Base-by-base conservation (phyloP, 2,329 filamentous ascomycete species). In the Colletotrichum euphorbiae region DNA sequence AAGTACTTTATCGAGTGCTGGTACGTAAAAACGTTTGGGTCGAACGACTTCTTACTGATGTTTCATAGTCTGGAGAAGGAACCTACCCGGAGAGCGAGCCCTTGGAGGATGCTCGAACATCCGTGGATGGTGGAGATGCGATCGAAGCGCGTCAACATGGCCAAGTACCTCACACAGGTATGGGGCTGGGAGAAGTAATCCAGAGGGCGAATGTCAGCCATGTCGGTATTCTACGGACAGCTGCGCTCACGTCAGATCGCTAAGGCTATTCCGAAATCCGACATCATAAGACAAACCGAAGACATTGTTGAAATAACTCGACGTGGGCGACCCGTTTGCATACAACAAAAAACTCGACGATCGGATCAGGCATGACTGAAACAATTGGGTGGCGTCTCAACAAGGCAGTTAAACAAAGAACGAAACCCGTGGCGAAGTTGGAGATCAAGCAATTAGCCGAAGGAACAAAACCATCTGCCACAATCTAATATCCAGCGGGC, bases 1-100 rank as follows among this genome's bases (percentile, higher is more conserved):
- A 99, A 99, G 80, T 98, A 98, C 79, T 99, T 99, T 75, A 98
- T 99, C 74, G 94, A 98, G 82, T 98, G 94, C 88, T 98, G 96
- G 95, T 98, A 88, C 77, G 93, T 90, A 62, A 13, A 21, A 40
- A 13, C 15, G 33, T 12, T 43, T n/a, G 51, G 24, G 52, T 12
- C 2, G 12, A 42, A 19, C 51, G 43, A 9, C 11, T 54, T 6
- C 42, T 45, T 7, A 19, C 65, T 72, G 62, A 67, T 6, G 43
- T 59, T 36, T 50, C 6, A 6, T 71, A 98, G 96, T 82, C 87
- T 99, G 66, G 96, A 99, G 80, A 99, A 99, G 81, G 93, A 98
- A 74, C 90, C 93, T 19, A 87, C 86, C 66, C 89, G 94, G 75
- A 87, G 96, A 77, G 96, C 95, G 33, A 97, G 93, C 68, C 96